A percentile compares a stretch with the other conserved stretches of the same genome.
These are phyloP conservation scores for Daldinia sp. DNA, from an alignment of 2,329 filamentous ascomycete genomes.

Conservation along the genomic window DNA sequence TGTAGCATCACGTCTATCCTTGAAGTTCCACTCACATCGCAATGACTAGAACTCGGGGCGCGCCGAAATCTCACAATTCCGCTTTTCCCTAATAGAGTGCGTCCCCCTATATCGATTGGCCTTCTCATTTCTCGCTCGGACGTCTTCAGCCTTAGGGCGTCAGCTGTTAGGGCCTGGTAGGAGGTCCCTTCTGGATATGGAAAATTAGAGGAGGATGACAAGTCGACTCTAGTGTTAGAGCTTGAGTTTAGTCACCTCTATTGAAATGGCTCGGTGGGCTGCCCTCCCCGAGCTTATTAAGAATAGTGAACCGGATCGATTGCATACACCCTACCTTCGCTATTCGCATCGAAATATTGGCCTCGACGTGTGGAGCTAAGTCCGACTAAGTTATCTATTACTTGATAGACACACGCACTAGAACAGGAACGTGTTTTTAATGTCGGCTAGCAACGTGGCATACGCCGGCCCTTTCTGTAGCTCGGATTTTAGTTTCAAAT, in stretches of 20 bases:
- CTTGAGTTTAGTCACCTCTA: background rate
- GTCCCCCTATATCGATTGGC: background rate
- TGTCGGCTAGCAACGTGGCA: conserved; percentile 23
- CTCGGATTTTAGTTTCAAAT: conserved; percentile 8
- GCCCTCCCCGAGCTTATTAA: background rate
- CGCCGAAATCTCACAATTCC: conserved; percentile 21
- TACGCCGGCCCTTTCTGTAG: conserved; percentile 6
- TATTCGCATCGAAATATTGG: background rate
- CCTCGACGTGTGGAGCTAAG: background rate
- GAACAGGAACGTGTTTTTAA: conserved; percentile 14
- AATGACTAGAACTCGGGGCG: conserved; percentile 6
- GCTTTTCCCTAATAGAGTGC: conserved; percentile 7
- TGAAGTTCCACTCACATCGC: background rate
- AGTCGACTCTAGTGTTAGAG: background rate
- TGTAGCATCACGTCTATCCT: conserved; percentile 2
- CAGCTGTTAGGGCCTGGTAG: too few species aligned
- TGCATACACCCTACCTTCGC: background rate
- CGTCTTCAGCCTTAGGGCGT: background rate
- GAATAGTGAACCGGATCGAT: background rate
- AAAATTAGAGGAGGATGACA: background rate
- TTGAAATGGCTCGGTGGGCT: background rate
- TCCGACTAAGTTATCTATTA: background rate
- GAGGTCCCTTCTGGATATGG: background rate
- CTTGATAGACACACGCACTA: conserved; percentile 5
- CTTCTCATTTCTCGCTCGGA: background rate